Conservation (phyloP, 148 eudicot genomes). For the Vaccinium vitisidaea region DNA sequence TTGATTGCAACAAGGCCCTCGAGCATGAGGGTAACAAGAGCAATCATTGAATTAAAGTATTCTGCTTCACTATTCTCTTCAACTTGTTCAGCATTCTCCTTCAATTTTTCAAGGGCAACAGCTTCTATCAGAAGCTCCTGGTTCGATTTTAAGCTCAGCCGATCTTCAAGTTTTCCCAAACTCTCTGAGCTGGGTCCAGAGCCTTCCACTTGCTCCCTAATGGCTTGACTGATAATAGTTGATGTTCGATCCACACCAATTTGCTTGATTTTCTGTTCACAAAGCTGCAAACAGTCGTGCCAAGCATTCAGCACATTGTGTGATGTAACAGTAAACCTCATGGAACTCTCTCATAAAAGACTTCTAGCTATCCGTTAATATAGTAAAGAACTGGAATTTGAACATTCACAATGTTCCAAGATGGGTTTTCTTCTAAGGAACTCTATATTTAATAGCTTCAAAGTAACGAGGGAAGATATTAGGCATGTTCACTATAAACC, state of each 20-base stretch:
- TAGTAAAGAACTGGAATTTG: neutral
- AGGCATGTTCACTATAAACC: neutral
- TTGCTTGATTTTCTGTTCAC: conserved; percentile 55
- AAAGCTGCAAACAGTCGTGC: conserved; percentile 36
- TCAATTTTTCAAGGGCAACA: conserved; percentile 90
- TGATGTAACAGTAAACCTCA: neutral
- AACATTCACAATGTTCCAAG: neutral
- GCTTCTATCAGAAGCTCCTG: conserved; percentile 93
- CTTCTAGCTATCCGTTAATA: neutral
- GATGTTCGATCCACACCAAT: conserved; percentile 41
- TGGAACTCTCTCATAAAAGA: neutral
- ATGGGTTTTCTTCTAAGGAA: conserved; percentile 5
- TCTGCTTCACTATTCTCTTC: conserved; percentile 80
- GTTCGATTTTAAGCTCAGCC: conserved; percentile 66
- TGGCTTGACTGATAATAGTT: conserved; percentile 51
- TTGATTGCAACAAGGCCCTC: conserved; percentile 66
- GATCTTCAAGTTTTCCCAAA: conserved; percentile 58
- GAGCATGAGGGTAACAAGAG: conserved; percentile 77
- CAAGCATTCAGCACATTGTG: neutral
- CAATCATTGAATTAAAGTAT: conserved; percentile 66
- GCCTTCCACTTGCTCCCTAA: conserved; percentile 61
- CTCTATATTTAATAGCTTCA: neutral
- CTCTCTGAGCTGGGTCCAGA: conserved; percentile 62
- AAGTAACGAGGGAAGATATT: neutral
- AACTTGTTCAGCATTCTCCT: conserved; percentile 90